These are phyloP conservation scores for Pseudozyma tsukubaensis DNA, from an alignment of 1,284 basidiomycete genomes.

Conservation along the genomic window DNA sequence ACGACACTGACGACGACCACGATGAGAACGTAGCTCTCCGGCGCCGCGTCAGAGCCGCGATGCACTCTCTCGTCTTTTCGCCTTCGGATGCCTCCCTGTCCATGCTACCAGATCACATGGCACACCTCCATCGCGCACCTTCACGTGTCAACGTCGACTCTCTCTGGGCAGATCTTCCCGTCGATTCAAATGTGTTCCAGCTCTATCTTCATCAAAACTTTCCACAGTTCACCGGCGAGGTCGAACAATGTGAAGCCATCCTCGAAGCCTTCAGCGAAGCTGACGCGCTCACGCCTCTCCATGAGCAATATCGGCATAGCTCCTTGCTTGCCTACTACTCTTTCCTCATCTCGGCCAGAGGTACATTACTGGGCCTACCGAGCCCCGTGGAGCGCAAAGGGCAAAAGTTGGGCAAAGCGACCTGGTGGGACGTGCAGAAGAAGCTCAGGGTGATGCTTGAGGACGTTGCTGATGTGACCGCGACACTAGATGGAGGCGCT, in stretches of 20 bases:
- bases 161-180: conserved; percentile 85
- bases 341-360: conserved; percentile 82
- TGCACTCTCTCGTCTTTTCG: conserved; percentile 20
- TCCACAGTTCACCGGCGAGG: conserved; percentile 80
- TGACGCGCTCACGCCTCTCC: conserved; percentile 75
- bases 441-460: conserved; percentile 66
- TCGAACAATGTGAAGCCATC: conserved; percentile 80
- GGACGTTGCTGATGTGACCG: conserved; percentile 64
- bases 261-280: conserved; percentile 83
- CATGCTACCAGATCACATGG: conserved; percentile 73
- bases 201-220: conserved; percentile 95
- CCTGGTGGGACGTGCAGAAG: conserved; percentile 71
- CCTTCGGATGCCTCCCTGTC: not conserved
- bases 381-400: conserved; percentile 79
- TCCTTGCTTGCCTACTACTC: conserved; percentile 80
- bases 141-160: conserved; percentile 31
- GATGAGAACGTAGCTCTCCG: conserved; percentile 3
- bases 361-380: conserved; percentile 84
- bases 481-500: not conserved
- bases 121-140: conserved; percentile 74
- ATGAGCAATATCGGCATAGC: conserved; percentile 75
- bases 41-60: conserved; percentile 9
- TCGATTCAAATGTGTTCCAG: conserved; percentile 87
- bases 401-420: conserved; percentile 78
- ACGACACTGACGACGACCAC: not conserved